Percentiles rank a stretch among this genome's conserved stretches.
phyloP scores from a whole-genome alignment of 2,329 filamentous ascomycete species.

The Triangularia setosa region DNA sequence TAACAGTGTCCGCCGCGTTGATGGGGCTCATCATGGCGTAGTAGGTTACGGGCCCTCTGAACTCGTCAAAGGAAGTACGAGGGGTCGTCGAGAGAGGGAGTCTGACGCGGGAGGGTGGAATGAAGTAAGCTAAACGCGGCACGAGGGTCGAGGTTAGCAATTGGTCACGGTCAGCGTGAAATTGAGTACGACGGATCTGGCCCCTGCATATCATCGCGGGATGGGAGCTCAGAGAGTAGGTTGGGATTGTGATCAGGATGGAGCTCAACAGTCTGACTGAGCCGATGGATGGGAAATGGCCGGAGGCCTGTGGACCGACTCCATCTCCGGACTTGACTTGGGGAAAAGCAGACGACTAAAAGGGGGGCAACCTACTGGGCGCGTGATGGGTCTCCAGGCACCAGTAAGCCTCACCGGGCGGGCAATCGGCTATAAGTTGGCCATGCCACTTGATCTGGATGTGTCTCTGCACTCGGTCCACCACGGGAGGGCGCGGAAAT shows the following conservation, averaged over 20 bases:
- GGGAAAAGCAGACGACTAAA: conserved; percentile 5
- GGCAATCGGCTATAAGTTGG: conserved; percentile 51
- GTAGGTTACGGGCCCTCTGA: conserved; percentile 59
- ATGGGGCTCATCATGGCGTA: conserved; percentile 45
- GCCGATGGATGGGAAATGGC: not conserved
- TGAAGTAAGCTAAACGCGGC: conserved; percentile 50
- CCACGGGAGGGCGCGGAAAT: conserved; percentile 55
- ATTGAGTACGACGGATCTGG: not conserved
- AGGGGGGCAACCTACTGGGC: conserved; percentile 43
- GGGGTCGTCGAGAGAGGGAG: conserved; percentile 44
- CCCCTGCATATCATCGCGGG: not conserved
- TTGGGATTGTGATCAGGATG: not conserved
- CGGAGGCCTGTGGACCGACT: not conserved
- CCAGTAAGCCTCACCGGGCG: conserved; percentile 53
- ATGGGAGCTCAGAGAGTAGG: not conserved
- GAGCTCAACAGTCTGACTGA: not conserved
- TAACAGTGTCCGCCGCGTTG: conserved; percentile 35
- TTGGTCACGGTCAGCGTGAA: not conserved
- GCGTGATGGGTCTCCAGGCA: conserved; percentile 60
- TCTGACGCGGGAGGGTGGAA: conserved; percentile 48
- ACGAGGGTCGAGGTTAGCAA: conserved; percentile 11
- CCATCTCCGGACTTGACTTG: not conserved
- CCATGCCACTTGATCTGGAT: conserved; percentile 54
- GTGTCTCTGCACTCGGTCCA: conserved; percentile 51
- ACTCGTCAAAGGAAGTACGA: conserved; percentile 52